These are phyloP conservation scores for Heliamphora pulchella DNA, from an alignment of 179 eudicot genomes.

Conservation along the genomic window DNA sequence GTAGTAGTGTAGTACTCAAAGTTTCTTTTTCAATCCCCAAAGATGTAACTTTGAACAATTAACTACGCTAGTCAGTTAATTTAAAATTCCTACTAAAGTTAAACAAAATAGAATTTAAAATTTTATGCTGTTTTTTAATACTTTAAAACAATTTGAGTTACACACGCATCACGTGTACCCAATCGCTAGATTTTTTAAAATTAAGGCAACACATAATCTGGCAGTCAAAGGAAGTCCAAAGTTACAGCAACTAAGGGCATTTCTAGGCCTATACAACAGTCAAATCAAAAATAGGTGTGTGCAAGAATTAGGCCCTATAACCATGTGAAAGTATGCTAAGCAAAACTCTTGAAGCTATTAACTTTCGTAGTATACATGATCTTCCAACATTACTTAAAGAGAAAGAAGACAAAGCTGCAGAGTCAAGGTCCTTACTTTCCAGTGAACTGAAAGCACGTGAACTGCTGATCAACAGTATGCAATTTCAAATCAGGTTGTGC, in stretches of 20 bases:
- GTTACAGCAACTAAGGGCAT: neutral
- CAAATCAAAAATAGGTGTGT: neutral
- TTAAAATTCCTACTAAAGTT: too few relatives aligned
- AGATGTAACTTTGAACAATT: neutral
- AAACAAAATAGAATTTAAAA: too few relatives aligned
- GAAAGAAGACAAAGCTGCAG: neutral
- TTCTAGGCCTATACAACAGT: neutral
- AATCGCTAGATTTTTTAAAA: too few relatives aligned
- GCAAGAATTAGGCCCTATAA: neutral
- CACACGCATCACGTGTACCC: too few relatives aligned
- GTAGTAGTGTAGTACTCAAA: neutral
- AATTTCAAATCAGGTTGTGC: slow-evolving; percentile 44
- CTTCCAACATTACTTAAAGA: neutral
- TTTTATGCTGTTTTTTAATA: too few relatives aligned
- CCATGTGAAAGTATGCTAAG: neutral
- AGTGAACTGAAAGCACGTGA: slow-evolving; percentile 58
- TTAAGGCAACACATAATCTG: neutral
- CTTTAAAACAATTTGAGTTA: too few relatives aligned
- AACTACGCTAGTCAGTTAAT: neutral
- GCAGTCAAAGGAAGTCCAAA: neutral
- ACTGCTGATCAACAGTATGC: slow-evolving; percentile 54
- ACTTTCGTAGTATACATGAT: neutral
- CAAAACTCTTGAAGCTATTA: neutral
- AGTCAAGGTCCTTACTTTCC: slow-evolving; percentile 47
- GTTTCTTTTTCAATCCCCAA: neutral